Base-by-base conservation (phyloP, 23 red algal species). In the Cyanidium caldarium region DNA sequence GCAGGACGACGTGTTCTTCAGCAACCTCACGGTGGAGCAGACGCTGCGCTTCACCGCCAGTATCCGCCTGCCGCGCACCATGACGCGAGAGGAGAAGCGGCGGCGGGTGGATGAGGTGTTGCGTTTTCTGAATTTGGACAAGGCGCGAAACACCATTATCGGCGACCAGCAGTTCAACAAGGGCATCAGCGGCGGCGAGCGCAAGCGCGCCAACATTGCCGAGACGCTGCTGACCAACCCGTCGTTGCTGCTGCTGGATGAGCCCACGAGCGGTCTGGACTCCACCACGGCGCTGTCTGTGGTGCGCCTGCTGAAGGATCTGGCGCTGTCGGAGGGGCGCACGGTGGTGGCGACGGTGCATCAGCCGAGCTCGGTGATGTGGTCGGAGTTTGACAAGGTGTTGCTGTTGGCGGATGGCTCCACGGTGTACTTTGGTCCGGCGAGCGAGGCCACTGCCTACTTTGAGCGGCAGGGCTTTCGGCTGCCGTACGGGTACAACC, bases 1-100 rank as follows among this genome's bases (percentile, higher is more conserved):
- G 83, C 90, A 95, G 68, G 90, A 88, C 46, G 90, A 95, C 44
- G 43, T 87, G 2, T 85, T 95, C 75, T 95, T 87, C 58, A 70
- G 76, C 35, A 85, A 87, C 26, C 78, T 95, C 38, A 87, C 90
- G 20, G 83, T 95, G 25, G 34, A 65, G 35, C 82, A 95, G 46
- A 85, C 81, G 26, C 72, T 95, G 5, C 46, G 44, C 14, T 85
- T 95, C 37, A 87, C 90, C 5, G 83, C 83, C 17, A 44, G 67
- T 1, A 37, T 95, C 26, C 79, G 83, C 26, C 19, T 87, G 29
- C 78, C 69, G 34, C 42, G 66, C 35, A 58, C 28, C 12, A 25
- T 86, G 43, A 35, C 72, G 1, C 25, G 56, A 1, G 30, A 41
- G 19, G 72, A 77, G 56, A 72, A 78, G 35, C 33, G 82, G 23